Conservation (phyloP, 352 stramenopile species). For the Globisporangium cylindrosporum region DNA sequence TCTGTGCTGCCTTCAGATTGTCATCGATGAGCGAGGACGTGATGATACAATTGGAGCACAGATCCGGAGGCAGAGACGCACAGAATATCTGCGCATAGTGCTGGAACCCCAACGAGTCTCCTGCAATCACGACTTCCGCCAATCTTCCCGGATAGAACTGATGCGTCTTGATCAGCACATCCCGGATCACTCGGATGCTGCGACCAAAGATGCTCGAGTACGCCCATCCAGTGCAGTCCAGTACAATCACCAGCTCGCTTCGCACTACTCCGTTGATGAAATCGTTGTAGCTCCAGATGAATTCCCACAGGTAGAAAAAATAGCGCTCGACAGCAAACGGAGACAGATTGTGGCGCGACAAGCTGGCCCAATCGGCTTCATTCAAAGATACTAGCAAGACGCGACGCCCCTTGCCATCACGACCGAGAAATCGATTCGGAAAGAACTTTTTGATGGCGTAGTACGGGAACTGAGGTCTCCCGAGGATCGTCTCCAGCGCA, state of each 20-base stretch:
- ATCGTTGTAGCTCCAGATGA: conserved; percentile 46
- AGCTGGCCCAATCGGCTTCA: conserved; percentile 14
- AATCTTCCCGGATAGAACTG: conserved; percentile 28
- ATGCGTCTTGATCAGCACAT: conserved; percentile 23
- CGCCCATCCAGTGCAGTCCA: conserved; percentile 29
- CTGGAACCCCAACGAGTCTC: conserved; percentile 11
- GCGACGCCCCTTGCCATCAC: conserved; percentile 24
- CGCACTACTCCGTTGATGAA: conserved; percentile 22
- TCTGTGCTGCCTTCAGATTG: background rate
- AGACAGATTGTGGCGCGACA: conserved; percentile 28
- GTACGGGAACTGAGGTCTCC: conserved; percentile 27
- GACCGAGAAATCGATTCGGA: conserved; percentile 22
- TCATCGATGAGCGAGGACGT: background rate
- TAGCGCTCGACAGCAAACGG: conserved; percentile 29
- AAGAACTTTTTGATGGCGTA: conserved; percentile 40
- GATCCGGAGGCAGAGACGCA: conserved; percentile 16
- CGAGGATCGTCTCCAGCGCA: conserved; percentile 37
- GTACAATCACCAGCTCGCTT: conserved; percentile 30
- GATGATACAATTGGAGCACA: conserved; percentile 11
- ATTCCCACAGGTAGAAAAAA: conserved; percentile 47
- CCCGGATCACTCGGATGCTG: conserved; percentile 24
- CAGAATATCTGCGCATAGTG: conserved; percentile 16
- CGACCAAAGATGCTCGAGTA: conserved; percentile 28
- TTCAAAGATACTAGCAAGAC: conserved; percentile 28
- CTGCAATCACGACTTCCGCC: conserved; percentile 21